phyloP scores from a whole-genome alignment of 805 yeast genomes.

The Schizosaccharomyces cryophilus region DNA sequence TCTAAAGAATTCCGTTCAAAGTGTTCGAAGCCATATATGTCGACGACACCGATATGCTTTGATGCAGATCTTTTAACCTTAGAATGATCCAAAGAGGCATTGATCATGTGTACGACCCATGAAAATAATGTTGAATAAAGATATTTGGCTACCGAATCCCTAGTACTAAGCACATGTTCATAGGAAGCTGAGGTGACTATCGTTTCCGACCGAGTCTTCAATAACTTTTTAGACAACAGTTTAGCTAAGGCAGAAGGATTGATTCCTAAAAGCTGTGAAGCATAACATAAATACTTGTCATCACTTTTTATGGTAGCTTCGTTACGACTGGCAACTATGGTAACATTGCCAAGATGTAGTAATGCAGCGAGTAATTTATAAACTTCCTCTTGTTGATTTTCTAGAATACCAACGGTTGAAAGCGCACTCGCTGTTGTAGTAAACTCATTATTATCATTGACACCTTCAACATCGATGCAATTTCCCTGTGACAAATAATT shows the following conservation, averaged over 20 bases:
- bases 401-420: slow-evolving; percentile 46
- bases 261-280: slow-evolving; percentile 62
- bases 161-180: slow-evolving; percentile 67
- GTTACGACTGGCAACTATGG: slow-evolving; percentile 57
- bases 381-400: slow-evolving; percentile 34
- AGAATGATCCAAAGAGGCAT: slow-evolving; percentile 36
- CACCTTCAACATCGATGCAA: slow-evolving; percentile 31
- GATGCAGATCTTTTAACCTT: slow-evolving; percentile 33
- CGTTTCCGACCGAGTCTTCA: slow-evolving; percentile 76
- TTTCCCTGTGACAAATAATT: slow-evolving; percentile 67
- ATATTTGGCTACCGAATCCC: slow-evolving; percentile 92
- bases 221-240: slow-evolving; percentile 83
- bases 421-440: slow-evolving; percentile 53
- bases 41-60: slow-evolving; percentile 82
- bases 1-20: slow-evolving; percentile 84
- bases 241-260: slow-evolving; percentile 52
- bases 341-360: slow-evolving; percentile 79
- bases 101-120: slow-evolving; percentile 76
- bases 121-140: slow-evolving; percentile 80
- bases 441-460: slow-evolving; percentile 67
- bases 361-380: slow-evolving; percentile 68
- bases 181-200: slow-evolving; percentile 61
- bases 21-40: slow-evolving; percentile 94
- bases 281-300: slow-evolving; percentile 62
- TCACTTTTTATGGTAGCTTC: slow-evolving; percentile 63